phyloP scores from a whole-genome alignment of 2,329 filamentous ascomycete species.

The Fusarium burgessii region DNA sequence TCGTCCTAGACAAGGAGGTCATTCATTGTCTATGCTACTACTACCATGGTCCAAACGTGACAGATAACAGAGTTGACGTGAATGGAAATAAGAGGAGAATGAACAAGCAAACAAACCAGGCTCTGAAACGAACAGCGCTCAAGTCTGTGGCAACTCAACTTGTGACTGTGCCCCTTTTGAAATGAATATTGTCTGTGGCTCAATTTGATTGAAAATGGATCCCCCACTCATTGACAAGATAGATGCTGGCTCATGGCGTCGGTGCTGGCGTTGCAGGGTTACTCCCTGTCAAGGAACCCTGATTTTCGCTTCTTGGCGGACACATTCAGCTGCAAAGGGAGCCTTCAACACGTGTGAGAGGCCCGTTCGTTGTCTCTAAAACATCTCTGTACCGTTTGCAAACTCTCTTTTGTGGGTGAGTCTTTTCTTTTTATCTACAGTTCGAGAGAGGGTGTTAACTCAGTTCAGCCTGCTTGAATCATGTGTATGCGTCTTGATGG shows the following conservation, averaged over 20 bases:
- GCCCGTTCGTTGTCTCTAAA: constrained; percentile 1
- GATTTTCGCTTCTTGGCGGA: constrained; percentile 13
- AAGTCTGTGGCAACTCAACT: neutral
- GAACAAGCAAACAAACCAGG: neutral
- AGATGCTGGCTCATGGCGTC: constrained; percentile 8
- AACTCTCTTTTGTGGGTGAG: neutral
- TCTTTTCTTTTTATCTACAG: neutral
- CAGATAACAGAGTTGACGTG: neutral
- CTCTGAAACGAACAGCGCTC: constrained; percentile 9
- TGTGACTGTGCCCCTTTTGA: constrained; percentile 16
- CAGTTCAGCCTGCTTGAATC: constrained; percentile 13
- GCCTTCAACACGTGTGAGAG: constrained; percentile 19
- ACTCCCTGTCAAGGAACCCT: constrained; percentile 23
- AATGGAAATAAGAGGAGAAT: neutral
- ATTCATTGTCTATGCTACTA: neutral
- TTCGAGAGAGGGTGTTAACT: neutral
- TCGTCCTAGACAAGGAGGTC: neutral
- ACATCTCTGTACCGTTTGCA: neutral
- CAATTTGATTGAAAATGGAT: constrained; percentile 29
- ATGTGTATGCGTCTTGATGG: constrained; percentile 17
- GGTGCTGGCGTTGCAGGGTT: constrained; percentile 12
- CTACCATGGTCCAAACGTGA: neutral
- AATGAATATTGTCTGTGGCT: neutral
- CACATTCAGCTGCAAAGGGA: constrained; percentile 3
- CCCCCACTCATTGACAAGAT: neutral